Percentiles rank a stretch among this genome's conserved stretches.
Conservation (phyloP, 148 eudicot genomes). For the Simmondsia chinensis region DNA sequence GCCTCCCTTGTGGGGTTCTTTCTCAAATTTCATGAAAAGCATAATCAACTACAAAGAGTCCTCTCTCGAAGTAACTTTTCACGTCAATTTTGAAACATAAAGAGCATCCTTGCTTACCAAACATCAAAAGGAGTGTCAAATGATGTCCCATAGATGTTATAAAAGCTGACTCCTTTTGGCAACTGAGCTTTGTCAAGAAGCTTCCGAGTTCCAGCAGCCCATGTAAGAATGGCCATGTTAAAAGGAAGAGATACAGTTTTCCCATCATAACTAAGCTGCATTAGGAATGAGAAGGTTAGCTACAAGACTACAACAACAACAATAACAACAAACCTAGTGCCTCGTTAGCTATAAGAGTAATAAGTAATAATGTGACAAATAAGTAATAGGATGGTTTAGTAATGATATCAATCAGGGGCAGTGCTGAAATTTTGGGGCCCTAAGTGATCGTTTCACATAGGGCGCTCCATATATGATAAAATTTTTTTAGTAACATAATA, state of each 20-base stretch:
- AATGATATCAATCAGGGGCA: too few relatives aligned
- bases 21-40: neutral
- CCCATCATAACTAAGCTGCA: conserved; percentile 62
- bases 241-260: conserved; percentile 73
- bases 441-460: too few relatives aligned
- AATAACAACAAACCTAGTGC: neutral
- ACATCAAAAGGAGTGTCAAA: conserved; percentile 91
- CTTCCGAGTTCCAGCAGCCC: conserved; percentile 75
- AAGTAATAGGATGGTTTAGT: too few relatives aligned
- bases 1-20: neutral
- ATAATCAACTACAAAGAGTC: too few relatives aligned
- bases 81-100: neutral
- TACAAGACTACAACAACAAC: neutral
- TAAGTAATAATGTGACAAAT: too few relatives aligned
- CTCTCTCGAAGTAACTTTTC: neutral
- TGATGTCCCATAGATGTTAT: conserved; percentile 81
- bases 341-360: neutral
- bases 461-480: too few relatives aligned
- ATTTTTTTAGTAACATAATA: too few relatives aligned
- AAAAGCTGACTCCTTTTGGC: conserved; percentile 65
- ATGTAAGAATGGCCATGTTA: conserved; percentile 55
- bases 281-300: neutral
- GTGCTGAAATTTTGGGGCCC: too few relatives aligned
- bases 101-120: conserved; percentile 37
- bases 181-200: conserved; percentile 52